A percentile compares a stretch with the other conserved stretches of the same genome.
Conservation (phyloP, 108 stramenopile genomes). For the Chaetoceros muelleri region DNA sequence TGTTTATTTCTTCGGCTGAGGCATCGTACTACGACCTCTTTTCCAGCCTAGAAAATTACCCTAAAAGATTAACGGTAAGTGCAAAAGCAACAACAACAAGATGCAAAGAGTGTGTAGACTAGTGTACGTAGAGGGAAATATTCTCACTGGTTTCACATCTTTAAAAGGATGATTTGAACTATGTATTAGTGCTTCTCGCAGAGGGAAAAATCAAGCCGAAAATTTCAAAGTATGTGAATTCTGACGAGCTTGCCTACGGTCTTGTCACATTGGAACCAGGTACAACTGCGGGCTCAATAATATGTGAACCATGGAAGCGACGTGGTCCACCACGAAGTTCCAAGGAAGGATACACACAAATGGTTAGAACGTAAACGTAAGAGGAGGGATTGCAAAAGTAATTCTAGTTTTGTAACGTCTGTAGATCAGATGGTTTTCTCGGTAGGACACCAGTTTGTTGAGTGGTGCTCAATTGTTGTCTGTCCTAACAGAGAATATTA, state of each 20-base stretch:
- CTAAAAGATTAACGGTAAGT: constrained; percentile 5
- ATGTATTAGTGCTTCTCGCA: constrained; percentile 13
- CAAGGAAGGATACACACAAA: background rate
- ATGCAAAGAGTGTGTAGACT: constrained; percentile 6
- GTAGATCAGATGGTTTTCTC: background rate
- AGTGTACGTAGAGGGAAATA: background rate
- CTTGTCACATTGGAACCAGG: constrained; percentile 1
- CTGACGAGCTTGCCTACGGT: background rate
- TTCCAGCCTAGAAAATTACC: background rate
- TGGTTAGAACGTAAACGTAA: background rate
- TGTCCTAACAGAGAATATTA: background rate
- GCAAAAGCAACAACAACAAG: constrained; percentile 1
- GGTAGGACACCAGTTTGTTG: background rate
- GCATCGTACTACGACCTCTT: background rate
- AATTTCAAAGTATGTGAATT: constrained; percentile 15
- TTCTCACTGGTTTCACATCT: too few relatives aligned
- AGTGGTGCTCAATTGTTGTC: background rate
- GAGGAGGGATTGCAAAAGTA: background rate
- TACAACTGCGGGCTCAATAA: constrained; percentile 6
- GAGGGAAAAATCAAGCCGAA: constrained; percentile 20
- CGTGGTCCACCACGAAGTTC: background rate
- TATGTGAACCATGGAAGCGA: constrained; percentile 18
- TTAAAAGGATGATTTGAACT: constrained; percentile 14
- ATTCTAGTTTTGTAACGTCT: background rate
- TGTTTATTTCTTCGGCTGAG: background rate